Evolutionary conservation across 2,329 filamentous ascomycete genomes (phyloP).

Genomic region (Stagonosporopsis chrysanthemi): DNA sequence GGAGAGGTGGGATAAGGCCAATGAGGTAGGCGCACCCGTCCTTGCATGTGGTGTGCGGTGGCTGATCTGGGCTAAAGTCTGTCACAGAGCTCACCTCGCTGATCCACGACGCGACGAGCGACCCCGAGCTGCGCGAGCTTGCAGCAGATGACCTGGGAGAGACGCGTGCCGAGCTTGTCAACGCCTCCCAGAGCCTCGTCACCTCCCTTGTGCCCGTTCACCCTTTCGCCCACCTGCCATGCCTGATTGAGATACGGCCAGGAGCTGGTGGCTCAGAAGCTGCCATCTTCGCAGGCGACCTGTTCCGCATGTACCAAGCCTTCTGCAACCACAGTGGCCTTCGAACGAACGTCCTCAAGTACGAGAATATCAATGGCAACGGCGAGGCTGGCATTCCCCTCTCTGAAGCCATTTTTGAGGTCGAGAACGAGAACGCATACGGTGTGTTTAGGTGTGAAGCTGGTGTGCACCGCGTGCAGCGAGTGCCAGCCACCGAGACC

Average conservation of each 20-base stretch:
- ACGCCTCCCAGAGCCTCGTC: constrained; percentile 73
- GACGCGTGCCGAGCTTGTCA: constrained; percentile 68
- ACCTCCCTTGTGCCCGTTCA: constrained; percentile 83
- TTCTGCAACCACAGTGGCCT: constrained; percentile 77
- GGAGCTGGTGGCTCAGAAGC: constrained; percentile 93
- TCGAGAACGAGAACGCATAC: constrained; percentile 80
- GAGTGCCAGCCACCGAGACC: constrained; percentile 88
- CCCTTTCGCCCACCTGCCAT: constrained; percentile 88
- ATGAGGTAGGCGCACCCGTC: constrained; percentile 54
- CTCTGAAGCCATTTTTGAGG: constrained; percentile 86
- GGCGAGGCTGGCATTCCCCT: constrained; percentile 71
- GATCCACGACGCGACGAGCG: constrained; percentile 70
- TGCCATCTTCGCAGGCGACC: constrained; percentile 83
- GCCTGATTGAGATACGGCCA: constrained; percentile 88
- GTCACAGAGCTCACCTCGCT: constrained; percentile 76
- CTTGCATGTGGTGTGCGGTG: constrained; percentile 2
- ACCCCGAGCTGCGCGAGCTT: constrained; percentile 65
- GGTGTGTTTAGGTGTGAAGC: constrained; percentile 84
- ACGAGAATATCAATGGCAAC: constrained; percentile 75
- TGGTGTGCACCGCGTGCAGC: constrained; percentile 93
- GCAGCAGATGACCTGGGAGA: constrained; percentile 74
- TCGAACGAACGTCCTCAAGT: constrained; percentile 75
- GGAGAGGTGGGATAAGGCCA: constrained; percentile 65
- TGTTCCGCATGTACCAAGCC: constrained; percentile 87
- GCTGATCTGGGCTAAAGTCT: constrained; percentile 52